Evolutionary conservation across 2,329 filamentous ascomycete genomes (phyloP).

Genomic region (Hymenotorrendiella dingleyae): DNA sequence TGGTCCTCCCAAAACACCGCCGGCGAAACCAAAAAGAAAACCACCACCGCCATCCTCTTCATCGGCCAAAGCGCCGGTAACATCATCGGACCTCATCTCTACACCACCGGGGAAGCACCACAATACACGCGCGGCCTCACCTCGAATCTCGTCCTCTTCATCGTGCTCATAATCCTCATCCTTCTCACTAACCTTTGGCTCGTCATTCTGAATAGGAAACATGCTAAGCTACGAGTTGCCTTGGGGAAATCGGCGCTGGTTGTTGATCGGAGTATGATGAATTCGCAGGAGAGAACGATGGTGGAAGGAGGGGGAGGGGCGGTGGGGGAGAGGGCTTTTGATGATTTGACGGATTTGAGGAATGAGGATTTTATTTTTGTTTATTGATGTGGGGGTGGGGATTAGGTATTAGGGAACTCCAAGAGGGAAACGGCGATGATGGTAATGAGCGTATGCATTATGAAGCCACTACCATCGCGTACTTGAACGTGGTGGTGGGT

Average conservation of each 20-base stretch:
- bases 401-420: no score
- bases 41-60: conserved; percentile 59
- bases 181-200: conserved; percentile 40
- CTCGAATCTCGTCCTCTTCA: conserved; percentile 56
- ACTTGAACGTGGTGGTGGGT: no score
- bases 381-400: no score
- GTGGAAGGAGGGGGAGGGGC: conserved; percentile 13
- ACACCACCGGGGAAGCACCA: conserved; percentile 54
- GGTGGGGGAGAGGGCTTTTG: conserved; percentile 44
- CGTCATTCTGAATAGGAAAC: conserved; percentile 46
- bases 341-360: conserved; percentile 53
- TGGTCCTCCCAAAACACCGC: conserved; percentile 67
- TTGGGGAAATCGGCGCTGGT: conserved; percentile 55
- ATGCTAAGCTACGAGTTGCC: conserved; percentile 46
- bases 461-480: no score
- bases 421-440: no score
- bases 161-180: conserved; percentile 36
- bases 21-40: conserved; percentile 61
- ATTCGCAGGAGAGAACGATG: conserved; percentile 37
- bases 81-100: conserved; percentile 59
- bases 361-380: conserved; percentile 62
- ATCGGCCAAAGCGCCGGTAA: conserved; percentile 57
- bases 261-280: conserved; percentile 54
- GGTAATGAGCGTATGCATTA: no score
- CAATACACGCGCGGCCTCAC: conserved; percentile 45